These are phyloP conservation scores for Ustilago hordei DNA, from an alignment of 1,284 basidiomycete genomes.

Conservation along the genomic window DNA sequence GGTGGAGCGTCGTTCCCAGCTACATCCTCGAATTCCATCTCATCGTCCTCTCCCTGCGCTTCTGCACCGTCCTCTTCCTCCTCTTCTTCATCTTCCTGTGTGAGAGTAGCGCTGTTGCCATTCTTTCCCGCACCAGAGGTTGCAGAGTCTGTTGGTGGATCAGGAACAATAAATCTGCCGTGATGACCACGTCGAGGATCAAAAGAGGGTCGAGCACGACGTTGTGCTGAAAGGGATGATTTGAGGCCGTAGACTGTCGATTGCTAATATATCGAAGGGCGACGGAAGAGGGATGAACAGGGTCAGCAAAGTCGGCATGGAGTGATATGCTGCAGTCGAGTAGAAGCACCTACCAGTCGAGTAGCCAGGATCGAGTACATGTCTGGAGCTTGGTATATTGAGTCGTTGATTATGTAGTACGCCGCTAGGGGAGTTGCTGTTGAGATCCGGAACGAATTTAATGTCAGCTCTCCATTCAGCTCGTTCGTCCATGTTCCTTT, in stretches of 20 bases:
- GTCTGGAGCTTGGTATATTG: conserved; percentile 65
- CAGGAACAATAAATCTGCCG: conserved; percentile 54
- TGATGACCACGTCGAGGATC: conserved; percentile 61
- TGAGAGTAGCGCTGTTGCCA: conserved; percentile 1
- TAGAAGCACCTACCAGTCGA: conserved; percentile 42
- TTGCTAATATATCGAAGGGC: conserved; percentile 34
- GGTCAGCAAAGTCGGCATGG: neutral
- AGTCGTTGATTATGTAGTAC: conserved; percentile 65
- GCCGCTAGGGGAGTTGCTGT: conserved; percentile 50
- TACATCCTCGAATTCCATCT: conserved; percentile 22
- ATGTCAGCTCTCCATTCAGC: neutral
- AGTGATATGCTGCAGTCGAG: no score
- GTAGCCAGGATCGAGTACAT: conserved; percentile 59
- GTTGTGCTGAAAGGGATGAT: conserved; percentile 39
- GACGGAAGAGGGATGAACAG: neutral
- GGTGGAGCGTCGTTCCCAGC: neutral
- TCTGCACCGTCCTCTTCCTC: conserved; percentile 13
- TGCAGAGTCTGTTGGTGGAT: conserved; percentile 9
- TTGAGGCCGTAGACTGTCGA: conserved; percentile 55
- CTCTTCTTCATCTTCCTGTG: conserved; percentile 10
- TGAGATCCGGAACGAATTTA: neutral
- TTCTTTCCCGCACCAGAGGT: neutral
- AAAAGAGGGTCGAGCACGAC: conserved; percentile 49
- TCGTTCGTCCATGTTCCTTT: neutral
- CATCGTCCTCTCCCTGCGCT: conserved; percentile 15